Conservation (phyloP, 1,139 yeast genomes). For the Wickerhamomyces sp. region DNA sequence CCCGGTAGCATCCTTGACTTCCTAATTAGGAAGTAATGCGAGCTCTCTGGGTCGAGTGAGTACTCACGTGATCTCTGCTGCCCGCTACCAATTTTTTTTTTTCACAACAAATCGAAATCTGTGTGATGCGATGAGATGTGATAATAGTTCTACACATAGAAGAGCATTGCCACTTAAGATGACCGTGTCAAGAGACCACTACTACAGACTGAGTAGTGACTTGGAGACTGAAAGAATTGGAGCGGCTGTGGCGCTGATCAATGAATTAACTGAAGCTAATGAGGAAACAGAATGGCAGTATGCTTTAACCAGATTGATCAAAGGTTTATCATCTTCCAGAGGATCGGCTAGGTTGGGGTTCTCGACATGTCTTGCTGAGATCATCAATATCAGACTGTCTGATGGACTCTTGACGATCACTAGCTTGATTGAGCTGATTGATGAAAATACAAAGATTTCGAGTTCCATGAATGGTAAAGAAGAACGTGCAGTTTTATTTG, state of each 20-base stretch:
- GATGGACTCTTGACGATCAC: slow-evolving; percentile 32
- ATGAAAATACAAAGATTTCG: slow-evolving; percentile 21
- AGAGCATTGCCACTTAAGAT: slow-evolving; percentile 18
- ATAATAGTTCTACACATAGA: background rate
- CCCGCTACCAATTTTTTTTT: background rate
- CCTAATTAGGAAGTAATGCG: slow-evolving; percentile 14
- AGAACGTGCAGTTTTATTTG: slow-evolving; percentile 76
- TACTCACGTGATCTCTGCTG: background rate
- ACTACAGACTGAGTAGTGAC: slow-evolving; percentile 76
- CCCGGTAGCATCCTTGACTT: slow-evolving; percentile 8
- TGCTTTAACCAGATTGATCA: slow-evolving; percentile 70
- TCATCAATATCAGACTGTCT: slow-evolving; percentile 42
- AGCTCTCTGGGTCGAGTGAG: too few relatives aligned
- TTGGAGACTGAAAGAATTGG: slow-evolving; percentile 64
- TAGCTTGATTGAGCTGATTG: slow-evolving; percentile 15
- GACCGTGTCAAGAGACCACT: slow-evolving; percentile 68
- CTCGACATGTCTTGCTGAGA: slow-evolving; percentile 82
- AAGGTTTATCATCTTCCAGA: slow-evolving; percentile 77
- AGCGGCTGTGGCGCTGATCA: slow-evolving; percentile 65
- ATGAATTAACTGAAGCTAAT: slow-evolving; percentile 46
- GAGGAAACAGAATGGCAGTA: slow-evolving; percentile 69
- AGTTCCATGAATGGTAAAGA: slow-evolving; percentile 66
- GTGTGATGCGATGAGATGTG: slow-evolving; percentile 10
- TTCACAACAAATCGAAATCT: background rate
- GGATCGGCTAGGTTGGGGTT: slow-evolving; percentile 86